Conservation (phyloP, 805 yeast species). For the Candida golubevii region DNA sequence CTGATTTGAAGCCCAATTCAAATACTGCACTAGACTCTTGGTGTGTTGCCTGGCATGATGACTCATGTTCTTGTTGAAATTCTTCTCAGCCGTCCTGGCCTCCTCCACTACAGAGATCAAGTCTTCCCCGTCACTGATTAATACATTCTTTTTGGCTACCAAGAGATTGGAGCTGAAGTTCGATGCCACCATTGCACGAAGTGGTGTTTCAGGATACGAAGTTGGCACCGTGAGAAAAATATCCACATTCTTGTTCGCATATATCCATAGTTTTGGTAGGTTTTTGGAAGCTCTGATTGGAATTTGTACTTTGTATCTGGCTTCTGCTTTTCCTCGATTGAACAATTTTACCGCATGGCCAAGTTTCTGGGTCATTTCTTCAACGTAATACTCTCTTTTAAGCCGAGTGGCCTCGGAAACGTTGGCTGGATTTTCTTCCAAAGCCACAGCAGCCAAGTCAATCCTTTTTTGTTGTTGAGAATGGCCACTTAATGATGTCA, state of each 20-base stretch:
- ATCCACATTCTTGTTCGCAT: constrained; percentile 23
- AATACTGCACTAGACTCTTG: constrained; percentile 20
- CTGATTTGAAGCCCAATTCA: constrained; percentile 33
- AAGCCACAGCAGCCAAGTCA: constrained; percentile 7
- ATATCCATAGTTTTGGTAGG: constrained; percentile 29
- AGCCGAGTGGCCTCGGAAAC: constrained; percentile 7
- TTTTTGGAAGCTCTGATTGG: constrained; percentile 21
- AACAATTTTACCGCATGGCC: constrained; percentile 23
- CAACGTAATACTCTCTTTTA: constrained; percentile 14
- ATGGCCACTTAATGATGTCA: neutral
- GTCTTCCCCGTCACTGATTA: constrained; percentile 12
- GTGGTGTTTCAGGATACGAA: constrained; percentile 26
- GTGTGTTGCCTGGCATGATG: constrained; percentile 12
- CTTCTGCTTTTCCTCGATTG: constrained; percentile 22
- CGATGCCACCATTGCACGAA: constrained; percentile 23
- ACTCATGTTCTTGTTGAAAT: constrained; percentile 23
- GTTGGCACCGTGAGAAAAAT: constrained; percentile 31
- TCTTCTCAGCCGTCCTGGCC: constrained; percentile 26
- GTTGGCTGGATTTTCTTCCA: neutral
- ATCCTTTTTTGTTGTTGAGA: constrained; percentile 1
- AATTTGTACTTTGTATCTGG: constrained; percentile 28
- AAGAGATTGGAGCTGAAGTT: constrained; percentile 30
- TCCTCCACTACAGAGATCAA: constrained; percentile 20
- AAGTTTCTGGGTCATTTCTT: constrained; percentile 27
- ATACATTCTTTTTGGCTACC: constrained; percentile 19